phyloP scores from a whole-genome alignment of 1,139 yeast genomes.

The Yamadazyma buinensis region DNA sequence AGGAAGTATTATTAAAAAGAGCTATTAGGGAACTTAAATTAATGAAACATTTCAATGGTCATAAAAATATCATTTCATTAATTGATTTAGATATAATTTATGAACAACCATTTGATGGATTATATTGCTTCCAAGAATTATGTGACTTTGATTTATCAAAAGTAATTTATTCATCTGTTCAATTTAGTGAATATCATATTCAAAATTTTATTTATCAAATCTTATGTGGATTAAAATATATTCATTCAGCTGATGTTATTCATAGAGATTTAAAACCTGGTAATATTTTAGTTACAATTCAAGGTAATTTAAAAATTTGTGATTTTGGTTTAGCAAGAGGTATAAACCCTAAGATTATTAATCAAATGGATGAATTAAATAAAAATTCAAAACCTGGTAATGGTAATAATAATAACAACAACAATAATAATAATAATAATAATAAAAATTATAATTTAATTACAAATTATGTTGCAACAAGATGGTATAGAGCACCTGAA shows the following conservation, averaged over 20 bases:
- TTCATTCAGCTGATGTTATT: conserved; percentile 81
- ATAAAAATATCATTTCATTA: conserved; percentile 69
- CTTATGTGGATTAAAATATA: conserved; percentile 73
- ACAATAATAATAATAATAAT: conserved; percentile 16
- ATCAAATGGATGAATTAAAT: not conserved
- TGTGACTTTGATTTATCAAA: conserved; percentile 77
- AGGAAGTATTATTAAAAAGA: conserved; percentile 62
- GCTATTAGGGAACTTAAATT: conserved; percentile 77
- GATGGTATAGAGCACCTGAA: conserved; percentile 97
- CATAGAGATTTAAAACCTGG: conserved; percentile 89
- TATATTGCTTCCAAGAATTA: conserved; percentile 77
- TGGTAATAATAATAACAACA: not conserved
- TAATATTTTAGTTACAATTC: conserved; percentile 67
- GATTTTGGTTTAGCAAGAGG: conserved; percentile 91
- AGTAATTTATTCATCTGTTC: conserved; percentile 73
- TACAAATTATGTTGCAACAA: conserved; percentile 87
- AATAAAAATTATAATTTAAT: conserved; percentile 39
- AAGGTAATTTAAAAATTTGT: conserved; percentile 73
- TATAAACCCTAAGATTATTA: conserved; percentile 29
- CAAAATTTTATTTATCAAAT: conserved; percentile 75
- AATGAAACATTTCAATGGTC: conserved; percentile 79
- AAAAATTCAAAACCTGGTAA: not conserved
- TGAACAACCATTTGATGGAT: conserved; percentile 69
- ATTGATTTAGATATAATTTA: conserved; percentile 70
- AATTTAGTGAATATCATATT: conserved; percentile 80